Evolutionary conservation across 202 grass and related monocot genomes (phyloP).

Genomic region (Panicum virgatum): DNA sequence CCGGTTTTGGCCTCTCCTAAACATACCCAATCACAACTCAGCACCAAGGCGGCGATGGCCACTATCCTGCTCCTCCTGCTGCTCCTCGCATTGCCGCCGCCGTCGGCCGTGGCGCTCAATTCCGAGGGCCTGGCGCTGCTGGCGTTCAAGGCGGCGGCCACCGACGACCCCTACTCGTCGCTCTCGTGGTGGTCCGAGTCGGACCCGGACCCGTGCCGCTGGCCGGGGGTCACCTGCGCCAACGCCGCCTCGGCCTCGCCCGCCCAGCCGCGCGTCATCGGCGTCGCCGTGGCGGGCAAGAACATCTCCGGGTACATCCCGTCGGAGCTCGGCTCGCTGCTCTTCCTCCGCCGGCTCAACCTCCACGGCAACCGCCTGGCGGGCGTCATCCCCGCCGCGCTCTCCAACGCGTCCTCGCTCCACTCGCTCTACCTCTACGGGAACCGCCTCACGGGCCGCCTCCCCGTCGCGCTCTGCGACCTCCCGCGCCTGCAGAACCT

Average conservation of each 20-base stretch:
- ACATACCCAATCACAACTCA: neutral
- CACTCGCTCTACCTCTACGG: conserved; percentile 75
- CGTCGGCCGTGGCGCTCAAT: conserved; percentile 36
- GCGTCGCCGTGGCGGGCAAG: conserved; percentile 66
- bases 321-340: conserved; percentile 74
- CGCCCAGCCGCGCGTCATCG: conserved; percentile 49
- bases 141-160: conserved; percentile 78
- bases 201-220: conserved; percentile 67
- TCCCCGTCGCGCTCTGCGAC: conserved; percentile 62
- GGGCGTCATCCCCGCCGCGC: conserved; percentile 53
- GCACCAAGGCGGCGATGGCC: neutral
- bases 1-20: conserved; percentile 10
- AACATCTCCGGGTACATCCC: conserved; percentile 92
- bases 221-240: conserved; percentile 70
- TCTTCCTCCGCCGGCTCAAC: conserved; percentile 85
- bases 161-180: conserved; percentile 57
- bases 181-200: conserved; percentile 57
- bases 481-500: conserved; percentile 80
- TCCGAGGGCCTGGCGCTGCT: conserved; percentile 83
- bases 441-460: conserved; percentile 58
- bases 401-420: conserved; percentile 84
- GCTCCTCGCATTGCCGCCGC: conserved; percentile 19
- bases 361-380: conserved; percentile 79
- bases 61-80: conserved; percentile 18
- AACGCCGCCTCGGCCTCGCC: conserved; percentile 36